Evolutionary conservation across 352 stramenopile species (phyloP).

Genomic region (Globisporangium abappressorium): DNA sequence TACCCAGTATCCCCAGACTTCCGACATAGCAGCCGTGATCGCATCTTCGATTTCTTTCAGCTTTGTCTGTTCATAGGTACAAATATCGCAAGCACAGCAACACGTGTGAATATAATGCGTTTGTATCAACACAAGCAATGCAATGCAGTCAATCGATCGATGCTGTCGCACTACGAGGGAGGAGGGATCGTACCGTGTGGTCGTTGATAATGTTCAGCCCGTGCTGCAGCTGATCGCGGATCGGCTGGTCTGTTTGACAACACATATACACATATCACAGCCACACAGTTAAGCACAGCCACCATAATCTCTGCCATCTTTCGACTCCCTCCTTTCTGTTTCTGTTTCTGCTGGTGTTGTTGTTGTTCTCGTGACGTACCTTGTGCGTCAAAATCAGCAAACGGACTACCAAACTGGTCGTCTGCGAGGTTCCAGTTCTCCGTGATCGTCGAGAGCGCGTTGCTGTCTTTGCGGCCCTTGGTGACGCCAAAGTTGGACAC

Average conservation of each 20-base stretch:
- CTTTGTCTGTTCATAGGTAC: constrained; percentile 45
- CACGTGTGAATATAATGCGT: background rate
- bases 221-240: constrained; percentile 77
- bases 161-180: background rate
- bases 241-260: constrained; percentile 56
- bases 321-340: background rate
- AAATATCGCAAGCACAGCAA: background rate
- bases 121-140: background rate
- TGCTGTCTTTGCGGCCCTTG: constrained; percentile 66
- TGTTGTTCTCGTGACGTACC: constrained; percentile 25
- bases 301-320: background rate
- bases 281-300: background rate
- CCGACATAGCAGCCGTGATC: constrained; percentile 83
- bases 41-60: constrained; percentile 87
- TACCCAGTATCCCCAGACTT: constrained; percentile 90
- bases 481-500: constrained; percentile 78
- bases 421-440: constrained; percentile 83
- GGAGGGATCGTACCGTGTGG: constrained; percentile 52
- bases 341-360: background rate
- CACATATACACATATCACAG: background rate
- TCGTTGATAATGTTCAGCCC: constrained; percentile 86
- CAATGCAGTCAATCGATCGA: background rate
- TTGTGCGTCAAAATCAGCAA: constrained; percentile 78
- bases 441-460: constrained; percentile 81
- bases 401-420: constrained; percentile 75